Evolutionary conservation across 331 rosid species (phyloP), one percentile per base, ranked within the genome.

Genomic region (Erythrophleum ivorense): DNA sequence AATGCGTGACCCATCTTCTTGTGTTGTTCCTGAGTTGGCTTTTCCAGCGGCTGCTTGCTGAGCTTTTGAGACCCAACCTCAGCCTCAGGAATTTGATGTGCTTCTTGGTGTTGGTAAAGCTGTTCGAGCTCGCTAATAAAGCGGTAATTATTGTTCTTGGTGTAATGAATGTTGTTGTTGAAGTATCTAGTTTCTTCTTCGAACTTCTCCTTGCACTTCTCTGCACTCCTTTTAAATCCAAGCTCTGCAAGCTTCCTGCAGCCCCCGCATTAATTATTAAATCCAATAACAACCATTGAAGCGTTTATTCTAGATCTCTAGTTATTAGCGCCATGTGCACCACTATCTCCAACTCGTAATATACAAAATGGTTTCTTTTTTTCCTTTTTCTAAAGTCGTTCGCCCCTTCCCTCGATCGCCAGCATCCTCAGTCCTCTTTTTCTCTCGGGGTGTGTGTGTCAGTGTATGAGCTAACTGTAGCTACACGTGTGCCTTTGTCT

Each of bases 201-300:
- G 19, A 69, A 69, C 57, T 46, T 69, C 38, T 45, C 75, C 38
- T 46, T 69, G 38, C 75, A 69, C 21, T 69, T 69, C 19, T 69
- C 75, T 13, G 75, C 57, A 24, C 75, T 45, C 52, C 57, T 69
- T 14, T 45, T 69, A 6, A 69, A 45, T 69, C 75, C 75, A 46
- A 69, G 11, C 40, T 69, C 57, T 46, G 57, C 75, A 11, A 69
- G 40, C 75, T 46, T 69, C 75, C 75, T 69, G 75, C 75, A 45
- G 18, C 57, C 57, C 38, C 72, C 14, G 12, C 71, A 64, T 15
- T 16, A 16, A 9, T 7, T 38, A 36, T 34, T 15, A 34, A 65
- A 65, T 36, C 29, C 46, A n/a, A 41, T 10, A 16, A 8, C 9
- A 66, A 41, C 48, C 73, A 18, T 67, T 43, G 24, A 15, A 2